phyloP scores from a whole-genome alignment of 805 yeast species.

The Candida lessepsii region DNA sequence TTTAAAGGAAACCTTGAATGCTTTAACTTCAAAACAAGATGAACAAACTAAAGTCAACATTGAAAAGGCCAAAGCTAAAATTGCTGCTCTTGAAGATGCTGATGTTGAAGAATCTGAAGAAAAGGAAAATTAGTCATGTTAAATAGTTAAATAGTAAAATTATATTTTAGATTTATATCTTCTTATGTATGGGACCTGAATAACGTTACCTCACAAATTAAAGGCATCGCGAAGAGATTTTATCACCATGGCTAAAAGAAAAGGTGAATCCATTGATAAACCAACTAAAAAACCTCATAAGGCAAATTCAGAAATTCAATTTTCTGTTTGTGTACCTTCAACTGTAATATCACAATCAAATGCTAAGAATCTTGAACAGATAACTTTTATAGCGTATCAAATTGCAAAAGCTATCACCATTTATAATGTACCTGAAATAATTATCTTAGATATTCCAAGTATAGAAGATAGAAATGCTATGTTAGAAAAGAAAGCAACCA shows the following conservation, averaged over 20 bases:
- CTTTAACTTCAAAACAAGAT: constrained; percentile 70
- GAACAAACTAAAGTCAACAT: constrained; percentile 76
- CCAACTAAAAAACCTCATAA: constrained; percentile 33
- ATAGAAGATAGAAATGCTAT: constrained; percentile 17
- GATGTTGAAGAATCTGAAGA: constrained; percentile 43
- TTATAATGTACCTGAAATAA: constrained; percentile 71
- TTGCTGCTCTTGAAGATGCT: constrained; percentile 62
- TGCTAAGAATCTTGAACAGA: constrained; percentile 68
- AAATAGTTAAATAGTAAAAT: neutral
- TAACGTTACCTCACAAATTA: neutral
- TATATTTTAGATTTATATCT: constrained; percentile 11
- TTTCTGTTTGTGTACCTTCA: constrained; percentile 73
- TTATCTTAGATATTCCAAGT: constrained; percentile 57
- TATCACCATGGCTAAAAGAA: constrained; percentile 24
- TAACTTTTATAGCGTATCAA: constrained; percentile 71
- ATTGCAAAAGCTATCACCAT: constrained; percentile 72
- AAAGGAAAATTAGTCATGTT: constrained; percentile 18
- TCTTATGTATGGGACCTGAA: neutral
- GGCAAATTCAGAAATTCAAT: constrained; percentile 26
- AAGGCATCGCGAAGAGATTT: neutral
- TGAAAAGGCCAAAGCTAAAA: constrained; percentile 73
- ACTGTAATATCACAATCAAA: constrained; percentile 52
- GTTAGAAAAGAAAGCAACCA: constrained; percentile 22
- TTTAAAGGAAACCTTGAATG: constrained; percentile 69
- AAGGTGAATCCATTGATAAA: constrained; percentile 22